Conservation (phyloP, 345 rosid species). For the Eutrema heterophyllum region DNA sequence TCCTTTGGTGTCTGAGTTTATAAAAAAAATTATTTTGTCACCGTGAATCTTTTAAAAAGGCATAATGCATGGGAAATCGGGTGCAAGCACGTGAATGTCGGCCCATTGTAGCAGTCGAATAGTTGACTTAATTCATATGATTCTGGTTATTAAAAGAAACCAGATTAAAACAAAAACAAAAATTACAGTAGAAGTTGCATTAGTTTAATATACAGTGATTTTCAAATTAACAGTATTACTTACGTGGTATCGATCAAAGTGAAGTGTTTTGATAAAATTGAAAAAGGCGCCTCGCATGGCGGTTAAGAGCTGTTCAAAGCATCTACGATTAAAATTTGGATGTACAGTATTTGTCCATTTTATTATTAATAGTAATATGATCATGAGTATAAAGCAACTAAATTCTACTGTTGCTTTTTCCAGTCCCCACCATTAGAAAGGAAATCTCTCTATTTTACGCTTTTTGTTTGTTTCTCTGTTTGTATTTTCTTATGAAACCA, state of each 20-base stretch:
- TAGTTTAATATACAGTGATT: background rate
- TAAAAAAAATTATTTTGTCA: background rate
- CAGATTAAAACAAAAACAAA: background rate
- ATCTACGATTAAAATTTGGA: background rate
- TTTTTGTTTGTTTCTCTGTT: background rate
- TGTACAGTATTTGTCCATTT: background rate
- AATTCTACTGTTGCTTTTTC: background rate
- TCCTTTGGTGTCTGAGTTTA: conserved; percentile 9
- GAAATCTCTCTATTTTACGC: background rate
- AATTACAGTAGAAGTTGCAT: background rate
- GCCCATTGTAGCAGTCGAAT: conserved; percentile 34
- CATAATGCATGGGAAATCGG: conserved; percentile 38
- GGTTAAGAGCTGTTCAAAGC: conserved; percentile 22
- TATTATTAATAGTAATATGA: background rate
- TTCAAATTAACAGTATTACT: background rate
- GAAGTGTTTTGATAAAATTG: background rate
- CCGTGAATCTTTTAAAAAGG: conserved; percentile 26
- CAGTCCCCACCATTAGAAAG: background rate
- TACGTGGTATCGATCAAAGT: background rate
- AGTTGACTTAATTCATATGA: conserved; percentile 31
- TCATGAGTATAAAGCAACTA: background rate
- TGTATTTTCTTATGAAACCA: conserved; percentile 25
- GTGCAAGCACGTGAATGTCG: conserved; percentile 55
- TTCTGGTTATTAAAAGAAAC: background rate
- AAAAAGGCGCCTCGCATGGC: conserved; percentile 23